Evolutionary conservation across 139 green algal species (phyloP).

Genomic region (Edaphochlamys debaryana): DNA sequence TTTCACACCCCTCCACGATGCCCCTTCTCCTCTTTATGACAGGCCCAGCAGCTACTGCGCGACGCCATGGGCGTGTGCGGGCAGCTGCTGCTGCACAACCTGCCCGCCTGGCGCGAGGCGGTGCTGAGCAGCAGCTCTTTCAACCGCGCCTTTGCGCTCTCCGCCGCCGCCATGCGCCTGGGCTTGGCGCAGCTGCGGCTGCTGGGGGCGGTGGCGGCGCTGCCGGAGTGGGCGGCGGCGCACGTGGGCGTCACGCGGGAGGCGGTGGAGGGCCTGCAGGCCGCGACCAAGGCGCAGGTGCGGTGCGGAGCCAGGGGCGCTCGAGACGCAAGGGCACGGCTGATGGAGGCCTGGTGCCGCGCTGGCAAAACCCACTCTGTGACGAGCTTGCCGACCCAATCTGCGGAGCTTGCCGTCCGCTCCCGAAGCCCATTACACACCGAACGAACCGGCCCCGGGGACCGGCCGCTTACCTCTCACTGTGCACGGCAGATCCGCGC

Average conservation of each 20-base stretch:
- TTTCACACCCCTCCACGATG: background rate
- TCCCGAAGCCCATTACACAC: no score
- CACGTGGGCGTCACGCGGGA: background rate
- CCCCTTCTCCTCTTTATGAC: background rate
- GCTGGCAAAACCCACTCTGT: background rate
- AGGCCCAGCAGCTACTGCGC: background rate
- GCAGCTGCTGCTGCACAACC: background rate
- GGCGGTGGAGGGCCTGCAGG: background rate
- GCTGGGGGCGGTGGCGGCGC: background rate
- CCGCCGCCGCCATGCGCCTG: background rate
- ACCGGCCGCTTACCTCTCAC: no score
- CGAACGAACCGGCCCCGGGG: no score
- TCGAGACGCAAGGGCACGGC: background rate
- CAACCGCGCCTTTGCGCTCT: slow-evolving; percentile 11
- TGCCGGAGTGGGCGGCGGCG: background rate
- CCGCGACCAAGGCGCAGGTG: slow-evolving; percentile 1
- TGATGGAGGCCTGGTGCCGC: background rate
- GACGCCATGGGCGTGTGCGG: background rate
- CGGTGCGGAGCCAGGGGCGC: background rate
- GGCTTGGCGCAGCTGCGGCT: slow-evolving; percentile 35
- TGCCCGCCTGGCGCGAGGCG: background rate
- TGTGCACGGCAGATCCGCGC: background rate
- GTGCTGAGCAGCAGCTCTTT: background rate
- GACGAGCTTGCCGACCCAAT: background rate
- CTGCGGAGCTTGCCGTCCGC: no score